Evolutionary conservation across 208 protist genomes (phyloP).

Genomic region (Wallacemonas sp.): DNA sequence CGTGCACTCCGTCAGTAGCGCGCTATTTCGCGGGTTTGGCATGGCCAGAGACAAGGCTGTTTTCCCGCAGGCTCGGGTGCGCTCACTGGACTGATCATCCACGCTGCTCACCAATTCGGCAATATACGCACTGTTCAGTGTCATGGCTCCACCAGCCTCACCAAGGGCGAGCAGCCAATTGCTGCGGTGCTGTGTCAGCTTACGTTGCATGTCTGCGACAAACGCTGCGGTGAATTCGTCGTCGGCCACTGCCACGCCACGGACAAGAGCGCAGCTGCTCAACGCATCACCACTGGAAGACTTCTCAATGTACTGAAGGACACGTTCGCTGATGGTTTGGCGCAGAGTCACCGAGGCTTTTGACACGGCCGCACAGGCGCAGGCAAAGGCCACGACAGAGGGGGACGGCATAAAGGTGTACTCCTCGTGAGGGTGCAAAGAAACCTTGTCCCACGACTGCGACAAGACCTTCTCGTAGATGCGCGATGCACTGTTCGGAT

Average conservation of each 20-base stretch:
- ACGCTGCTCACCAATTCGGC: slow-evolving; percentile 38
- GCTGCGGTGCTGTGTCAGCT: slow-evolving; percentile 8
- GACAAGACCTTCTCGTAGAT: slow-evolving; percentile 6
- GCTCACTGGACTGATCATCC: slow-evolving; percentile 33
- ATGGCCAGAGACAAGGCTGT: slow-evolving; percentile 42
- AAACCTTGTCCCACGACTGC: neutral
- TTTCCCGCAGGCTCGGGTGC: slow-evolving; percentile 30
- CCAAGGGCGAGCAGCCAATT: slow-evolving; percentile 34
- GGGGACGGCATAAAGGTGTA: slow-evolving; percentile 5
- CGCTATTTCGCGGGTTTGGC: slow-evolving; percentile 35
- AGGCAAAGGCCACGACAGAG: neutral
- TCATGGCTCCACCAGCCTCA: slow-evolving; percentile 29
- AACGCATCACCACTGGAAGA: neutral
- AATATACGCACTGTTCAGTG: slow-evolving; percentile 30
- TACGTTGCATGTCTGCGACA: slow-evolving; percentile 19
- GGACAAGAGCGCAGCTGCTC: neutral
- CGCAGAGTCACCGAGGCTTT: slow-evolving; percentile 1
- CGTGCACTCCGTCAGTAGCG: slow-evolving; percentile 28
- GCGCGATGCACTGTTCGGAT: neutral
- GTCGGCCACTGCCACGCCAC: slow-evolving; percentile 20
- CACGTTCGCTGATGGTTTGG: slow-evolving; percentile 3
- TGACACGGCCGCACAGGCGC: neutral
- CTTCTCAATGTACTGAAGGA: neutral
- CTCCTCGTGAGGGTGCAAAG: neutral
- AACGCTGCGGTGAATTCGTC: slow-evolving; percentile 13